These are phyloP conservation scores for Graphilbum ipis-grandicollis DNA, from an alignment of 2,329 filamentous ascomycete species.

Conservation along the genomic window DNA sequence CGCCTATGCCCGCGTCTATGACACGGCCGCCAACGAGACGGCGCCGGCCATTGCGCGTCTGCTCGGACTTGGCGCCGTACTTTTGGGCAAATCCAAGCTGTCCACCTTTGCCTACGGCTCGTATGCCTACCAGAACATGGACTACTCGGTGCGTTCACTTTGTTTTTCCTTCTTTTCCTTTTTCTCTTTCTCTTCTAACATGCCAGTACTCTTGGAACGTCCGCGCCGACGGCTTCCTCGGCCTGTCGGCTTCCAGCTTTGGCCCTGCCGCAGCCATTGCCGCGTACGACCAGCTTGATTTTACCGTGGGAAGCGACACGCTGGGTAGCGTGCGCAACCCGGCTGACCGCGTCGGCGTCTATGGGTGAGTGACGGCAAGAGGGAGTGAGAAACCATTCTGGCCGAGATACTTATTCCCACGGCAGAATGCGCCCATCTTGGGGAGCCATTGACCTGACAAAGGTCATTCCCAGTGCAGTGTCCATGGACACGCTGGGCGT, in stretches of 20 bases:
- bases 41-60: constrained; percentile 1
- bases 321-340: constrained; percentile 1
- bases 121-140: constrained; percentile 4
- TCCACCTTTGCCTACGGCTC: constrained; percentile 2
- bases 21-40: constrained; percentile 1
- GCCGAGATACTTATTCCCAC: too few species aligned
- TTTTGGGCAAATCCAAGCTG: constrained; percentile 1
- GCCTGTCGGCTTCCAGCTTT: constrained; percentile 2
- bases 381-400: too few species aligned
- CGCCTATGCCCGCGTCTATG: constrained; percentile 1
- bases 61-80: constrained; percentile 1
- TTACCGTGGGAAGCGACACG: constrained; percentile 1
- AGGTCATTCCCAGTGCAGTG: constrained; percentile 1
- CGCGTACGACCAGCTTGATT: constrained; percentile 2
- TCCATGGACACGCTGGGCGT: constrained; percentile 2
- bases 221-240: constrained; percentile 1
- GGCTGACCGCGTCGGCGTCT: constrained; percentile 1
- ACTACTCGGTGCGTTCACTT: constrained; percentile 1
- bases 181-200: background rate
- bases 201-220: constrained; percentile 3
- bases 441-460: constrained; percentile 2
- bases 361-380: constrained; percentile 1
- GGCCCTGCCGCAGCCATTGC: constrained; percentile 2
- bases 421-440: constrained; percentile 2
- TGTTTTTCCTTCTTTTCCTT: background rate